Evolutionary conservation across 805 yeast genomes (phyloP).

Genomic region (Ogataea ramenticola): DNA sequence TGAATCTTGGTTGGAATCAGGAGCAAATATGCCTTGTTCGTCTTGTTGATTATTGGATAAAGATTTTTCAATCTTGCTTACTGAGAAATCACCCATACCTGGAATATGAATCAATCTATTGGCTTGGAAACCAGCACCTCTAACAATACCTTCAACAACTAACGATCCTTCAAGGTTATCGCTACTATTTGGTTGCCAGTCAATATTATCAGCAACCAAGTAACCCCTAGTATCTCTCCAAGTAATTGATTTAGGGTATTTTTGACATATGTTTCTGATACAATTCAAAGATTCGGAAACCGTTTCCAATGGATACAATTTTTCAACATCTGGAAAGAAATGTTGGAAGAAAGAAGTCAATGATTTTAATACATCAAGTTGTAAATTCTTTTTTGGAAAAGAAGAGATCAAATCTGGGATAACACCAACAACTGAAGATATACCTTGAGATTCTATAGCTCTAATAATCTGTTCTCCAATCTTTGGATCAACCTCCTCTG

Average conservation of each 20-base stretch:
- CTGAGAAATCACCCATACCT: constrained; percentile 82
- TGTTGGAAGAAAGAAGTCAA: constrained; percentile 60
- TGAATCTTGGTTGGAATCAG: constrained; percentile 42
- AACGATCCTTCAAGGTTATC: constrained; percentile 31
- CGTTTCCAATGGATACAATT: constrained; percentile 62
- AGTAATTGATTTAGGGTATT: constrained; percentile 71
- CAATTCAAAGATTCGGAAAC: constrained; percentile 66
- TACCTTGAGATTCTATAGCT: constrained; percentile 88
- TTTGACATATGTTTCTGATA: constrained; percentile 73
- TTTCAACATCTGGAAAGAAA: constrained; percentile 77
- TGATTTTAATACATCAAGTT: constrained; percentile 59
- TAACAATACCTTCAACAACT: constrained; percentile 71
- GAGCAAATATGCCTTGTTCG: constrained; percentile 17
- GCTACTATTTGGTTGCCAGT: constrained; percentile 28
- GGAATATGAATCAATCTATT: constrained; percentile 80
- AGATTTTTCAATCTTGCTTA: constrained; percentile 56
- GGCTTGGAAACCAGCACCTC: constrained; percentile 80
- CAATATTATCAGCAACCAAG: constrained; percentile 62
- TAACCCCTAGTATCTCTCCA: constrained; percentile 97
- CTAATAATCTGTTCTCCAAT: constrained; percentile 87
- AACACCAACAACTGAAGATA: constrained; percentile 73
- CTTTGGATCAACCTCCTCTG: constrained; percentile 68
- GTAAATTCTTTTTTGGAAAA: constrained; percentile 70
- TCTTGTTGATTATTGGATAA: constrained; percentile 9
- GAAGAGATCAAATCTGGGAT: constrained; percentile 64